Evolutionary conservation across 208 protist genomes (phyloP).

Genomic region (Entamoeba histolytica): DNA sequence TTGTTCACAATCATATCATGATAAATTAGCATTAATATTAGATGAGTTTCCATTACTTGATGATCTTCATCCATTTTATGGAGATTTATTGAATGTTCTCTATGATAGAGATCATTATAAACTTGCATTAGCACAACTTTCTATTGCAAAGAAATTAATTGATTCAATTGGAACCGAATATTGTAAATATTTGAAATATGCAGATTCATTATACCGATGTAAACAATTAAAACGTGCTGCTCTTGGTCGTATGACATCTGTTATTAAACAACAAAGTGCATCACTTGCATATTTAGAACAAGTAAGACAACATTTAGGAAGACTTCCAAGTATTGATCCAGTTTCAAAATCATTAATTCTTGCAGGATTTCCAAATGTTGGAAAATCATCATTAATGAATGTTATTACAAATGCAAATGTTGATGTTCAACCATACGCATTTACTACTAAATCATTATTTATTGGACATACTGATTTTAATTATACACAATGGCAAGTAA

Average conservation of each 20-base stretch:
- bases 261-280: conserved; percentile 75
- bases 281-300: conserved; percentile 93
- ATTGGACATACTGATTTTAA: conserved; percentile 97
- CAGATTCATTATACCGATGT: conserved; percentile 95
- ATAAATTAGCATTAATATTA: conserved; percentile 81
- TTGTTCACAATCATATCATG: conserved; percentile 54
- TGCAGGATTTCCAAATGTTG: conserved; percentile 95
- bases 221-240: conserved; percentile 98
- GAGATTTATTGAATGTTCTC: conserved; percentile 96
- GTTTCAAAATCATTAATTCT: conserved; percentile 84
- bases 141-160: conserved; percentile 74
- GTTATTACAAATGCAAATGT: conserved; percentile 95
- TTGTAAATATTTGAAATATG: conserved; percentile 92
- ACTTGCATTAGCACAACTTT: conserved; percentile 93
- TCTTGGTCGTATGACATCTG: conserved; percentile 86
- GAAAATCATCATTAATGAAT: conserved; percentile 99
- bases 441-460: conserved; percentile 99
- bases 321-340: conserved; percentile 96
- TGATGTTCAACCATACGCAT: conserved; percentile 98
- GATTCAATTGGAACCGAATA: conserved; percentile 90
- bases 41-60: conserved; percentile 77
- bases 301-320: conserved; percentile 94
- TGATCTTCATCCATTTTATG: conserved; percentile 99
- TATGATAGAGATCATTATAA: conserved; percentile 99
- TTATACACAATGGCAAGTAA: conserved; percentile 79